phyloP scores from a whole-genome alignment of 768 basidiomycete species.

The Podaxis sp. region DNA sequence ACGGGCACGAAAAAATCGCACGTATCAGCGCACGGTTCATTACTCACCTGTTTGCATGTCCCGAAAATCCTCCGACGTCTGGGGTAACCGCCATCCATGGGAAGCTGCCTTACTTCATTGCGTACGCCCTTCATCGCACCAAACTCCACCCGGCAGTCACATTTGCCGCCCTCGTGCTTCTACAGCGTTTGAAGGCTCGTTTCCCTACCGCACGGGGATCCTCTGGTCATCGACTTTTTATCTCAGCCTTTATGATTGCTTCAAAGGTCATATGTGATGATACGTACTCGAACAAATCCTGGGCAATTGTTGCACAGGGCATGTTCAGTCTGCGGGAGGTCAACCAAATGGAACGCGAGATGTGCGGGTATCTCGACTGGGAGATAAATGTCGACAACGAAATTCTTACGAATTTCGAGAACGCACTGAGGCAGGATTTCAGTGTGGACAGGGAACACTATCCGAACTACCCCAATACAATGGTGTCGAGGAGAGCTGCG shows the following conservation, averaged over 20 bases:
- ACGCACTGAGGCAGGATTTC: constrained; percentile 61
- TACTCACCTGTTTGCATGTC: constrained; percentile 82
- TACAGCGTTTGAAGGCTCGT: constrained; percentile 85
- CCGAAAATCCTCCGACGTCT: constrained; percentile 68
- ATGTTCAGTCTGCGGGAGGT: constrained; percentile 87
- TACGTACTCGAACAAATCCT: constrained; percentile 91
- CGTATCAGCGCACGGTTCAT: constrained; percentile 78
- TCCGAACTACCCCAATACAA: constrained; percentile 60
- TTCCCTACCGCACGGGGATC: constrained; percentile 91
- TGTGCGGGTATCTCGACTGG: constrained; percentile 94
- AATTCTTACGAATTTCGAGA: constrained; percentile 61
- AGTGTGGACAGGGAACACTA: constrained; percentile 47
- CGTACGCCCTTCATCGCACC: constrained; percentile 84
- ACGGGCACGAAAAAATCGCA: constrained; percentile 76
- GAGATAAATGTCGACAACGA: constrained; percentile 73
- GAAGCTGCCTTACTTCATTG: constrained; percentile 75
- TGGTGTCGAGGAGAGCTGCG: constrained; percentile 61
- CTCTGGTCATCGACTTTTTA: constrained; percentile 86
- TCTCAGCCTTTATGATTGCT: constrained; percentile 92
- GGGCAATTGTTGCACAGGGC: constrained; percentile 87
- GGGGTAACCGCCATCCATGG: constrained; percentile 50
- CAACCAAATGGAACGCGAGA: constrained; percentile 96
- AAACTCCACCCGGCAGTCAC: constrained; percentile 70
- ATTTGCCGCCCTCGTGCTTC: constrained; percentile 64
- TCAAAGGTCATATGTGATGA: constrained; percentile 94